Evolutionary conservation across 805 yeast genomes (phyloP), one percentile per base, ranked within the genome.

Genomic region (Sugiyamaella valdiviana): DNA sequence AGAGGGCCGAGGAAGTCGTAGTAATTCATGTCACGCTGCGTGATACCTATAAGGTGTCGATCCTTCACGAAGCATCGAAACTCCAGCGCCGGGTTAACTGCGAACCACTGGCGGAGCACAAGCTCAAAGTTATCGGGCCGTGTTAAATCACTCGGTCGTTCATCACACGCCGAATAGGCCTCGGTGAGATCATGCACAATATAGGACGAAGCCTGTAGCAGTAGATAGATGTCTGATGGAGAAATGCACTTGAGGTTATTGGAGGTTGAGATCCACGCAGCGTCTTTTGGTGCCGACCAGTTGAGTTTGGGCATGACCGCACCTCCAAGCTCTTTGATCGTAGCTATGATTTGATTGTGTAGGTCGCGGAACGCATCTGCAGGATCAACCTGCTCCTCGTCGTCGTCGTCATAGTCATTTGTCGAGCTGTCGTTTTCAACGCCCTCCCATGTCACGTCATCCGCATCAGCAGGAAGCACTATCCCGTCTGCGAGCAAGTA

Each of bases 241-340:
- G 74, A 75, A 14, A 68, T 71, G 60, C 98, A 90, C 59, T 78
- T 76, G 75, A 84, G 76, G 2, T 86, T 75, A 58, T 87, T 85
- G 26, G 84, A 80, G 2, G 93, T 75, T 59, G 85, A 68, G 17
- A 93, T 91, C 99, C 98, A 93, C 0, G 82, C 77, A 1, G 98
- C 86, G 67, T 93, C 99, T 61, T 82, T 83, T 1, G 99, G 99
- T 1, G 96, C 85, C 0, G 97, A 88, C 99, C 99, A 93, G 70
- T 93, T 93, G 57, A 91, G 69, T 61, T 93, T 93, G 1, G 98
- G 98, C 1, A 87, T 75, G 2, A 89, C 87, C 1, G 78, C 68
- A 0, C 84, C 83, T 42, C 75, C 62, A 9, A 69, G 68, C 39
- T 72, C 69, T 2, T 55, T 51, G 12, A 93, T 76, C 0, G 72